These are phyloP conservation scores for Williopsis jadinii DNA, from an alignment of 1,139 yeast genomes.

Conservation along the genomic window DNA sequence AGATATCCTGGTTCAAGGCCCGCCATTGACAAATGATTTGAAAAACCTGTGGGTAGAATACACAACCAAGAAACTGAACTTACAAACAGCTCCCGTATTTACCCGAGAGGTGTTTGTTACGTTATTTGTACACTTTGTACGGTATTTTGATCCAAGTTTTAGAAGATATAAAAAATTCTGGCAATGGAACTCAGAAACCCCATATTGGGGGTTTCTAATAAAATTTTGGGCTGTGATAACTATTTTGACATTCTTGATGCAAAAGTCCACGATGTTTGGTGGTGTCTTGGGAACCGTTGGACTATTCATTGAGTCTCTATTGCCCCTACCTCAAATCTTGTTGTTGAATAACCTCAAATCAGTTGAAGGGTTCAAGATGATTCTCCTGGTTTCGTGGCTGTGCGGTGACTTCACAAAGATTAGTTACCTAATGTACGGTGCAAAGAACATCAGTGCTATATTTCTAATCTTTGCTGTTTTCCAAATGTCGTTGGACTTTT, in stretches of 20 bases:
- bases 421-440: conserved; percentile 64
- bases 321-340: conserved; percentile 85
- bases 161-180: conserved; percentile 64
- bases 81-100: background rate
- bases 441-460: conserved; percentile 57
- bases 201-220: conserved; percentile 61
- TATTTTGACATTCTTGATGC: conserved; percentile 39
- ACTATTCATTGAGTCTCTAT: conserved; percentile 67
- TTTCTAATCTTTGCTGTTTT: conserved; percentile 75
- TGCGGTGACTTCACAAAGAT: conserved; percentile 83
- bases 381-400: conserved; percentile 75
- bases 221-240: conserved; percentile 38
- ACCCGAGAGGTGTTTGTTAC: conserved; percentile 16
- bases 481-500: conserved; percentile 71
- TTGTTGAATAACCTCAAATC: conserved; percentile 61
- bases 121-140: conserved; percentile 29
- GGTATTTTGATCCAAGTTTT: conserved; percentile 65
- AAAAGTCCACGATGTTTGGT: conserved; percentile 37
- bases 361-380: conserved; percentile 70
- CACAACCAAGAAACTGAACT: conserved; percentile 2
- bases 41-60: conserved; percentile 17
- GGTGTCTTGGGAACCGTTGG: conserved; percentile 66
- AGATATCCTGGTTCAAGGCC: conserved; percentile 19
- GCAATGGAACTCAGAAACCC: conserved; percentile 69
- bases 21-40: conserved; percentile 7